These are phyloP conservation scores for Dothideomycetes sp. DNA, from an alignment of 2,329 filamentous ascomycete genomes.

Conservation along the genomic window DNA sequence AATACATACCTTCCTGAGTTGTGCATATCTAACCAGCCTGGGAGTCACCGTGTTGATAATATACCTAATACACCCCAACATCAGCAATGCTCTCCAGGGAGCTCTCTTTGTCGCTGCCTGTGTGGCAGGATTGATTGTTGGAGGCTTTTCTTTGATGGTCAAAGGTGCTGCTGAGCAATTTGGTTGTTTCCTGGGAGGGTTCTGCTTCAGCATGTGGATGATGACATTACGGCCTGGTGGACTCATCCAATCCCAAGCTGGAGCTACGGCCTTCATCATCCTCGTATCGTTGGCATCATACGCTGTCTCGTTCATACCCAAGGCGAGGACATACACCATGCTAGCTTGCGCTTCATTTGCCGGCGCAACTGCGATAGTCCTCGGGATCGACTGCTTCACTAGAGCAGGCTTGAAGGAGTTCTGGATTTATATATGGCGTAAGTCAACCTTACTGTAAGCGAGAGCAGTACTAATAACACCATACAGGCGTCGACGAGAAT, in stretches of 20 bases:
- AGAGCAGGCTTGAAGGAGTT: conserved; percentile 90
- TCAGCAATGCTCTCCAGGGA: conserved; percentile 68
- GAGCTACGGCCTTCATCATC: conserved; percentile 67
- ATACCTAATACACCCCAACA: conserved; percentile 76
- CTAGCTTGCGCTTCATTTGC: conserved; percentile 70
- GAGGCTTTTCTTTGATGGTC: conserved; percentile 67
- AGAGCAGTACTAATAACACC: conserved; percentile 14
- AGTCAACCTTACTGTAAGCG: conserved; percentile 21
- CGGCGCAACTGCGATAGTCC: conserved; percentile 66
- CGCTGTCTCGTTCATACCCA: conserved; percentile 66
- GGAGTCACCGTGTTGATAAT: conserved; percentile 64
- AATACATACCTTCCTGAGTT: conserved; percentile 70
- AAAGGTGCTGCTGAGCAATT: conserved; percentile 74
- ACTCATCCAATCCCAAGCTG: conserved; percentile 51
- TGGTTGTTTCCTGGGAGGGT: conserved; percentile 81
- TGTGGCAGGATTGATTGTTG: conserved; percentile 64
- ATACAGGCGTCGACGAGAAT: conserved; percentile 58
- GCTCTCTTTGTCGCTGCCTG: conserved; percentile 75
- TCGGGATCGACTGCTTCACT: conserved; percentile 88
- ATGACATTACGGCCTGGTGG: conserved; percentile 69
- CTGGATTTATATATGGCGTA: conserved; percentile 84
- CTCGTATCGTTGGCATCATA: conserved; percentile 60
- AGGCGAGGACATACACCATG: conserved; percentile 68
- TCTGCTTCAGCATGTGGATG: conserved; percentile 85
- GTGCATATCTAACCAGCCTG: conserved; percentile 62